phyloP scores from a whole-genome alignment of 1,139 yeast genomes.

The Diutina catenulata region DNA sequence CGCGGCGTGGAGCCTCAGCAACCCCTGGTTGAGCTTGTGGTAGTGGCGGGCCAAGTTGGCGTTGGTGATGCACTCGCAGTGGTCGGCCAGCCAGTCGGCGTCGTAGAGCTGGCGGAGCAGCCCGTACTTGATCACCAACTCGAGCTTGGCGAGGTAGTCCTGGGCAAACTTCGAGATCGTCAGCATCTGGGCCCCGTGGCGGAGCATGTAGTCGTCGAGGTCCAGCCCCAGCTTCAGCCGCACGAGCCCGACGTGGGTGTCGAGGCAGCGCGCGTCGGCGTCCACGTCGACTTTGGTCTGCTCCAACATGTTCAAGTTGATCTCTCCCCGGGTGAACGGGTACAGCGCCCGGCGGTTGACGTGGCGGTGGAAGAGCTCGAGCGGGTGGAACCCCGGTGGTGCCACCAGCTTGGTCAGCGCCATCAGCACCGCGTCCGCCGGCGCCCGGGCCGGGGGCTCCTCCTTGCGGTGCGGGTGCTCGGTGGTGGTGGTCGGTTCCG shows the following conservation, averaged over 20 bases:
- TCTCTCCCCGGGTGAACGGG: constrained; percentile 23
- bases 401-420: too few relatives aligned
- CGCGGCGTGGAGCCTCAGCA: constrained; percentile 19
- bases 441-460: too few relatives aligned
- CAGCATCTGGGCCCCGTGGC: constrained; percentile 8
- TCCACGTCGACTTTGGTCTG: constrained; percentile 1
- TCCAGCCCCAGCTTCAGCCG: constrained; percentile 22
- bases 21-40: constrained; percentile 20
- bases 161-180: constrained; percentile 18
- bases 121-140: constrained; percentile 11
- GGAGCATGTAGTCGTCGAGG: constrained; percentile 10
- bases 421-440: too few relatives aligned
- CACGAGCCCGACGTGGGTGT: constrained; percentile 32
- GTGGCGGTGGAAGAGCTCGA: constrained; percentile 10
- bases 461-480: too few relatives aligned
- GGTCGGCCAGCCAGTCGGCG: constrained; percentile 9
- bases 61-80: constrained; percentile 12
- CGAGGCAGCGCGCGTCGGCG: constrained; percentile 1
- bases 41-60: constrained; percentile 10
- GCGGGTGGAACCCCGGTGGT: too few relatives aligned
- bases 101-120: constrained; percentile 7
- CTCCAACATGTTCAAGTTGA: constrained; percentile 21
- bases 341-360: constrained; percentile 34
- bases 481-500: too few relatives aligned
- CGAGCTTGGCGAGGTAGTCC: constrained; percentile 15